Base-by-base conservation (phyloP, 2,329 filamentous ascomycete genomes). In the Aspergillus pseudoviridinutans region DNA sequence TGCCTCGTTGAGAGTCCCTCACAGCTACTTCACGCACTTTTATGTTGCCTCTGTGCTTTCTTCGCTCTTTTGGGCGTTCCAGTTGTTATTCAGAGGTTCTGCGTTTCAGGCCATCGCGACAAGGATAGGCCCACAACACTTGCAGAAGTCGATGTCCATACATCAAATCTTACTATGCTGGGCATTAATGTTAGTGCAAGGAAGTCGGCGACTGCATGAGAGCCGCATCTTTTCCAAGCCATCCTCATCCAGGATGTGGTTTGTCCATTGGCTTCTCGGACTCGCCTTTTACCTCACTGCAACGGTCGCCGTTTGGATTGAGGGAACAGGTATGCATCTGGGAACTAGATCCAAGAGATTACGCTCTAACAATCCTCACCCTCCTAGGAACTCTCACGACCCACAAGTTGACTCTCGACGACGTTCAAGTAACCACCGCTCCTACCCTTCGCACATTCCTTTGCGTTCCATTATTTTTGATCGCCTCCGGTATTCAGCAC, bases 21-120 rank as follows among this genome's bases (percentile, higher is more conserved):
- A 97, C 76, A 83, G 83, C 60, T 97, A 90, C 87, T 97, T 97
- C 74, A 83, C 82, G 47, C 89, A 94, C 66, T 97, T 96, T 76
- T 97, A 99, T 72, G 69, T 89, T 54, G 72, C 86, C 38, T 93
- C 90, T 3, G 76, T 92, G 4, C 69, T 78, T 1, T 86, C 84
- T 58, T 92, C 90, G 0, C 67, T 85, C 4, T 89, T 92, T 71
- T 97, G 92, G 91, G 83, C 81, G 0, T 73, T 76, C 63, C 87
- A 92, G 72, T 82, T 89, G 54, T 62, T 83, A 25, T 75, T 68
- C 27, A 72, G 78, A 58, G 89, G 89, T 1, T 60, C 68, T 0
- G 64, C 83, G 20, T 82, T 91, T 70, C 71, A 73, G 28, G 68
- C 71, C 17, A 68, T 82, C 24, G 86, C 74, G 71, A 74, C 64